Evolutionary conservation across 331 rosid genomes (phyloP), one percentile per base, ranked within the genome.

Genomic region (Quercus phellos): DNA sequence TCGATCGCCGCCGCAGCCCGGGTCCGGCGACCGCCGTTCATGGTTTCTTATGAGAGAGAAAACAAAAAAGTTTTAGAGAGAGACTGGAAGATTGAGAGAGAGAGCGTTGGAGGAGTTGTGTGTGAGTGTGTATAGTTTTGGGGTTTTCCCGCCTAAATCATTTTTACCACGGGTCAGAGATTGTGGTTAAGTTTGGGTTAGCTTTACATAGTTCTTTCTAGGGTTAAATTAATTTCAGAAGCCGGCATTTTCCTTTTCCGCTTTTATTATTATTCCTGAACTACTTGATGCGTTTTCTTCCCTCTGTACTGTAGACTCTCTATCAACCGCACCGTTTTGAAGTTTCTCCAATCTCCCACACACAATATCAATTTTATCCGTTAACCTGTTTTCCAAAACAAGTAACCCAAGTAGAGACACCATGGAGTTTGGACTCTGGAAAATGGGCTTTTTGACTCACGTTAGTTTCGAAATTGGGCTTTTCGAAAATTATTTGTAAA

Each of bases 91-190:
- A 35, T 32, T 10, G 42, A 43, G 35, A 4, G 22, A 59, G 8
- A 24, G 11, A 18, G 54, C 35, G 63, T 10, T n/a, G 21, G 43
- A 13, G 7, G 63, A 13, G 7, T 27, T 29, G 6, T 27, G 60
- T 16, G 53, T 2, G 43, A 9, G 60, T 1, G 10, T 16, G 67
- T 1, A 32, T 7, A 24, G 13, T 27, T 50, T 70, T 21, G 30
- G 63, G 50, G 24, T 43, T 87, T 89, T 86, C 94, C 94, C 91
- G 90, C 94, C 86, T 69, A 81, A 86, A 79, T 69, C 21, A 2
- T 18, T 53, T 83, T 79, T 74, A 74, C 74, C 55, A 2, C 12
- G 1, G 27, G 56, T 74, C 6, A 18, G 59, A n/a, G 51, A 30
- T 56, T 1, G 60, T 55, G 19, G 7, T 70, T 66, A 32, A 66